phyloP scores from a whole-genome alignment of 169 alveolate genomes.

The Theileria parva region DNA sequence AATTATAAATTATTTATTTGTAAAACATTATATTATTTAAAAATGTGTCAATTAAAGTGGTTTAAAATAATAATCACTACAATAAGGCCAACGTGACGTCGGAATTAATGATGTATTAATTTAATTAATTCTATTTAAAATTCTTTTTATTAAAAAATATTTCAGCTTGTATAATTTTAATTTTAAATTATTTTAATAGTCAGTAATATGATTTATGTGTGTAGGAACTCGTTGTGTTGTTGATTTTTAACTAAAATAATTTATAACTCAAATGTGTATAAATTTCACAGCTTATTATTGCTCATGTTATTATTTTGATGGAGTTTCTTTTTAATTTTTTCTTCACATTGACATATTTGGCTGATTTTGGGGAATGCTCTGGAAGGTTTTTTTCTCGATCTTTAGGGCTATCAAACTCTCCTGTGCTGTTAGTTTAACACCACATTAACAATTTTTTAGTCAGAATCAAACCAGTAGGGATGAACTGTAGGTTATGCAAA shows the following conservation, averaged over 20 bases:
- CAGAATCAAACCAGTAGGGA: conserved; percentile 14
- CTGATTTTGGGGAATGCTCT: neutral
- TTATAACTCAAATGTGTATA: conserved; percentile 5
- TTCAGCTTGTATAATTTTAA: neutral
- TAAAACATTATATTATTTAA: neutral
- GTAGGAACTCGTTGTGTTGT: neutral
- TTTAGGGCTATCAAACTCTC: neutral
- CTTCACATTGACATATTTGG: neutral
- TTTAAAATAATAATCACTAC: neutral
- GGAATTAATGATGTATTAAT: neutral
- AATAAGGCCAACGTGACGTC: neutral
- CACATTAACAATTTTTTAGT: conserved; percentile 1
- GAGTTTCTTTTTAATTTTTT: neutral
- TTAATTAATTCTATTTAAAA: no score
- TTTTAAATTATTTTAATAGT: neutral
- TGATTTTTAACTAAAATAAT: neutral
- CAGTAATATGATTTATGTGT: neutral
- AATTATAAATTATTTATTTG: no score
- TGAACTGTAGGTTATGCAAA: conserved; percentile 6
- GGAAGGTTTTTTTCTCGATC: conserved; percentile 1
- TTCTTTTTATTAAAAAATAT: neutral
- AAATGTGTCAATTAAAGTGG: neutral
- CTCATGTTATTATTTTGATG: neutral
- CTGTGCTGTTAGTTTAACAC: conserved; percentile 5
- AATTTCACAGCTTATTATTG: neutral